phyloP scores from a whole-genome alignment of 2,329 filamentous ascomycete species.

The Arthrobotrys sinensis region DNA sequence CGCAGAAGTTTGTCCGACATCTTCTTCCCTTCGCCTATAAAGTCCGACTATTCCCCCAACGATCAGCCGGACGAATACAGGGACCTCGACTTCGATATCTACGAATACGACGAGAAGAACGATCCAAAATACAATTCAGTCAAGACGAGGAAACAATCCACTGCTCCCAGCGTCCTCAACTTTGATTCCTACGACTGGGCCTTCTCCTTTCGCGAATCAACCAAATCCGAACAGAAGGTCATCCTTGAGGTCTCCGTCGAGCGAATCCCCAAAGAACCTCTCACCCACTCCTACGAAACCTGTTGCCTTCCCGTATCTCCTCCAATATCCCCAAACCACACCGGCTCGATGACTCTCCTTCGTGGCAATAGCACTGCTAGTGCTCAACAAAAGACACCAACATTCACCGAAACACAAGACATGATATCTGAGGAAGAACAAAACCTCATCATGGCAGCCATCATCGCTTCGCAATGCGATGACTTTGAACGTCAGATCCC shows the following conservation, averaged over 20 bases:
- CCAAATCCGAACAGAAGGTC: conserved; percentile 48
- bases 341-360: conserved; percentile 60
- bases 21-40: conserved; percentile 57
- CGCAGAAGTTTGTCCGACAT: conserved; percentile 54
- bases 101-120: conserved; percentile 53
- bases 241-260: conserved; percentile 59
- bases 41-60: conserved; percentile 37
- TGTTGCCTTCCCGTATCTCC: conserved; percentile 59
- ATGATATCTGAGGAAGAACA: conserved; percentile 57
- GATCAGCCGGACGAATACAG: conserved; percentile 35
- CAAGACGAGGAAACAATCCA: conserved; percentile 16
- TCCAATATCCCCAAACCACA: conserved; percentile 46
- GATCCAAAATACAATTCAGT: conserved; percentile 10
- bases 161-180: conserved; percentile 3
- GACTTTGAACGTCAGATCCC: conserved; percentile 58
- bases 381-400: conserved; percentile 41
- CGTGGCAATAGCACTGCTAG: conserved; percentile 57
- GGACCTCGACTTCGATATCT: conserved; percentile 60
- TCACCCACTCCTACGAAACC: conserved; percentile 41
- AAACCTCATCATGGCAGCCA: conserved; percentile 60
- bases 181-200: conserved; percentile 59
- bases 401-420: conserved; percentile 41
- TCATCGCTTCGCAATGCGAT: conserved; percentile 57
- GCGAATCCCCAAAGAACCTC: conserved; percentile 46
- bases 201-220: conserved; percentile 58